Base-by-base conservation (phyloP, 345 rosid species). In the Pugionium cornutum region DNA sequence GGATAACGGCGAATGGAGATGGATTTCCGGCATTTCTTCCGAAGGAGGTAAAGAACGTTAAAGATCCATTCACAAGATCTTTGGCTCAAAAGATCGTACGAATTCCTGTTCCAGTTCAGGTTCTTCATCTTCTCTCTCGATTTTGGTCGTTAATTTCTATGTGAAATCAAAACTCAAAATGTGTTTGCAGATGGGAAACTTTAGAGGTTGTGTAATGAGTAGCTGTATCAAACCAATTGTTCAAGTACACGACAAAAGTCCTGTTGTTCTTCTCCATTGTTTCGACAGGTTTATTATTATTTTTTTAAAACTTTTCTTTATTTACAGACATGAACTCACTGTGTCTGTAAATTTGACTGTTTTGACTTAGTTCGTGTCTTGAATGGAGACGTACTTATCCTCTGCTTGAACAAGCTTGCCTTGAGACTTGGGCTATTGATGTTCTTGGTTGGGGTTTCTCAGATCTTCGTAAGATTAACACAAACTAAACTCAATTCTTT, bases 371-470 rank as follows among this genome's bases (percentile, higher is more conserved):
- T 74, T 88, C 95, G 41, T 91, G 96, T 79, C 76, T 91, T 51
- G 97, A 91, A 68, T 88, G 97, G 97, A 69, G 91, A 61, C 50
- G 83, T 27, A 80, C 84, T 1, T 83, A 81, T 72, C 89, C 91
- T 37, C 67, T 83, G 58, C 91, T 91, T 32, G 96, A 91, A 70
- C 82, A 86, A 30, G 87, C 85, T 46, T 89, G 83, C 62, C 66
- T 84, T 68, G 97, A 88, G 66, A 85, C 84, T 68, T 91, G 96
- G 97, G 97, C 97, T 34, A 47, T 91, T 53, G 97, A 91, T 77
- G 78, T 91, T 76, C 97, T 91, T 30, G 97, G 97, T 27, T 91
- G 89, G 94, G 97, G 95, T 27, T 91, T 91, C 79, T 91, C 91
- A 8, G 89, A 88, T 73, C 80, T 88, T 78, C 80, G 97, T 91